Base-by-base conservation (phyloP, 192 early-diverging fungal genomes). In the Linnemannia schmuckeri region DNA sequence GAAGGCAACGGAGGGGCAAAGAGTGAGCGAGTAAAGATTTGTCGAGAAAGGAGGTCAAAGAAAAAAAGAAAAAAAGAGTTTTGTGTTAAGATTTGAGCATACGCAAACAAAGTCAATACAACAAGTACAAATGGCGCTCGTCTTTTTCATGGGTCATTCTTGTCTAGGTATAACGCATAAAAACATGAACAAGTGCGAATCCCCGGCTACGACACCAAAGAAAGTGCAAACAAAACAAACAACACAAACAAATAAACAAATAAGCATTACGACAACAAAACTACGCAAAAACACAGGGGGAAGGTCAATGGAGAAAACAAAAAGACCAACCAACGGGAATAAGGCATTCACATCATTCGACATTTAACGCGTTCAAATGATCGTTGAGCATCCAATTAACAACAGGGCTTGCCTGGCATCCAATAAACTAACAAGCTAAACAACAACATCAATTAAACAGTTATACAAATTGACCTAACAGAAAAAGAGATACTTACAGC, bases 401-500 rank as follows among this genome's bases (percentile, higher is more conserved):
- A 63, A 63, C 12, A 66, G 13, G 30, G 10, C 9, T 18, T 17
- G 24, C 9, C 49, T 17, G 24, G 3, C 61, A 66, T 15, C 12
- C 30, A 66, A 35, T 66, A 33, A 27, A 66, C 30, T 35, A 66
- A 63, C 24, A 63, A 8, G 24, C 22, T n/a, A 57, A 57, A 20
- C 24, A 57, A 63, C 57, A 12, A 30, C 57, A 63, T 30, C 61
- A 33, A 66, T 8, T 33, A 66, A 66, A 13, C 61, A 35, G 13
- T 9, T 66, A 33, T 46, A 13, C 9, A 10, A 46, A 61, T 61
- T 10, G 61, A 30, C 0, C 61, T 35, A 66, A 66, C 57, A 30
- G 30, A 12, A 66, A 33, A 66, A 33, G 10, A 33, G 61, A 66
- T 66, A 66, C 46, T 74, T 85, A 76, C 93, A 90, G 70, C 72